Base-by-base conservation (phyloP, 495 filamentous ascomycete species). In the Hyaloscypha finlandica region DNA sequence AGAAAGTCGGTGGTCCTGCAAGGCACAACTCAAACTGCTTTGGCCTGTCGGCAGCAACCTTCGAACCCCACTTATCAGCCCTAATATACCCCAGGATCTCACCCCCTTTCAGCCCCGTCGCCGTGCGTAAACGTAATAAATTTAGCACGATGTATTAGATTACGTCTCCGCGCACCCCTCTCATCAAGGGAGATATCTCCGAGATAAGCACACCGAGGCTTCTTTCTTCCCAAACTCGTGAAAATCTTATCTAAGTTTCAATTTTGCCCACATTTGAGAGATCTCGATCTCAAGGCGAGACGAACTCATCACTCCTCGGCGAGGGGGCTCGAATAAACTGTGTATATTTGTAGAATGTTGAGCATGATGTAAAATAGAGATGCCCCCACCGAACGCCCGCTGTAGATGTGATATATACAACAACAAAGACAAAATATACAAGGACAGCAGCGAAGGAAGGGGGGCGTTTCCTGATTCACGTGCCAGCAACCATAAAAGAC, bases 401-500 rank as follows among this genome's bases (percentile, higher is more conserved):
- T 48, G 42, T 19, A 48, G 42, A 19, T 48, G 42, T 19, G 42
- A 48, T 48, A 48, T 48, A 14, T 48, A 48, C 42, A 25, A 48
- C 42, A 48, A 48, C 4, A 4, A 37, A 6, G 35, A 12, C 8
- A 19, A 11, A 48, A 48, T 4, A 48, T 48, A 19, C 16, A 48
- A 48, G 42, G 42, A 48, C 3, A 14, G 42, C 42, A 1, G 25
- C 25, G 25, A 2, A 48, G 16, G 9, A 16, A 14, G 16, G 11
- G 16, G 42, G 11, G 14, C 1, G 11, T 45, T 31, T n/a, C 5
- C 45, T 53, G 3, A 35, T 32, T n/a, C 33, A 33, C 22, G 48
- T 30, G 25, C 54, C 42, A 20, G 37, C 1, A 51, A 70, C 53
- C 67, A 69, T 65, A 62, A 69, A 65, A 1, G 6, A 45, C 19